Conservation (phyloP, 768 basidiomycete species). For the Crucibulum laeve region DNA sequence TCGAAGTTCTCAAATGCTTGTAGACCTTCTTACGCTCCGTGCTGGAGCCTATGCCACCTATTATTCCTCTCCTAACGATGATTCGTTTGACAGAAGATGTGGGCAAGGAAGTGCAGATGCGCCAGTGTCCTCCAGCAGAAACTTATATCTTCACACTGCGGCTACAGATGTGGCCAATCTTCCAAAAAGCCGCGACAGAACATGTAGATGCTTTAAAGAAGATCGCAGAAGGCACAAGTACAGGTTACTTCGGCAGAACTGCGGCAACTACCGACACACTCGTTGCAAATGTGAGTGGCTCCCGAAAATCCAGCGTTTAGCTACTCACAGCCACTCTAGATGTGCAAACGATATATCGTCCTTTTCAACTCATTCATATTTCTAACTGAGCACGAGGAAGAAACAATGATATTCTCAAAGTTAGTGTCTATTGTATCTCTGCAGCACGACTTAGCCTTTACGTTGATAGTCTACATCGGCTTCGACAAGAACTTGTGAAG, state of each 20-base stretch:
- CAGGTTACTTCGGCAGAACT: conserved; percentile 60
- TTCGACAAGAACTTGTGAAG: conserved; percentile 79
- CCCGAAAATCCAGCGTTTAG: neutral
- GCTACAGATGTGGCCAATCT: conserved; percentile 89
- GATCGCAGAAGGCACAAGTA: conserved; percentile 67
- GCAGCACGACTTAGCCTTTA: conserved; percentile 1
- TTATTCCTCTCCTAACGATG: conserved; percentile 81
- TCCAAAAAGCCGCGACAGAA: conserved; percentile 84
- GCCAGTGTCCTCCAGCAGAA: conserved; percentile 77
- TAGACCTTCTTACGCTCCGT: conserved; percentile 67
- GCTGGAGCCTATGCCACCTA: conserved; percentile 71
- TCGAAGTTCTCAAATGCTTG: conserved; percentile 2
- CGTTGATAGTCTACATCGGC: conserved; percentile 62
- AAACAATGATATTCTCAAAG: conserved; percentile 97
- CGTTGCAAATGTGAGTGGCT: conserved; percentile 51
- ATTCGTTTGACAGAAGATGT: conserved; percentile 87
- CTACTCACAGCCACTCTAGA: conserved; percentile 27
- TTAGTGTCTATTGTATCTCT: conserved; percentile 27
- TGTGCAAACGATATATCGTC: conserved; percentile 72
- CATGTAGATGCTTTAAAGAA: conserved; percentile 81
- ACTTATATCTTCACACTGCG: conserved; percentile 77
- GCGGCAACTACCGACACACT: conserved; percentile 62
- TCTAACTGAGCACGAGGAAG: conserved; percentile 79
- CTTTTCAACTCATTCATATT: conserved; percentile 83
- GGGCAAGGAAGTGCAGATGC: conserved; percentile 67